These are phyloP conservation scores for Annulohypoxylon stygium DNA, from an alignment of 495 filamentous ascomycete species.

Conservation along the genomic window DNA sequence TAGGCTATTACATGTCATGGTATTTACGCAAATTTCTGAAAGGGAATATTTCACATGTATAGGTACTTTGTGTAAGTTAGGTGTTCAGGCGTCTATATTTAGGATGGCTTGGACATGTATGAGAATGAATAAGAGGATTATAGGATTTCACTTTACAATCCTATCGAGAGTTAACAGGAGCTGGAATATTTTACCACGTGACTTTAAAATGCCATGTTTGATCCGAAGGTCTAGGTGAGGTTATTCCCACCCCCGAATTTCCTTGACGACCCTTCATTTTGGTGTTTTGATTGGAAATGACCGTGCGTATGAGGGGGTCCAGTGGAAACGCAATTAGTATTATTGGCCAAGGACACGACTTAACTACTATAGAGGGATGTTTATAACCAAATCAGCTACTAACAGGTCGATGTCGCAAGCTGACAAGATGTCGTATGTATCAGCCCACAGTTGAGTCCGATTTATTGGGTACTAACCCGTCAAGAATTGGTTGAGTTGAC, in stretches of 20 bases:
- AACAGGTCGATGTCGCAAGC: background rate
- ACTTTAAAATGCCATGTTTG: background rate
- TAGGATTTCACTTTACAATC: too few relatives aligned
- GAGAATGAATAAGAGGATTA: background rate
- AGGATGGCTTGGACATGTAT: background rate
- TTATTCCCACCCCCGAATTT: background rate
- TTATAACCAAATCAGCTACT: background rate
- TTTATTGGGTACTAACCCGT: background rate
- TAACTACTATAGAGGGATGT: background rate
- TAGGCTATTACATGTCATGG: slow-evolving; percentile 5
- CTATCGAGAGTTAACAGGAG: background rate
- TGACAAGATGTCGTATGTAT: background rate
- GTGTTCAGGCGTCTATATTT: background rate
- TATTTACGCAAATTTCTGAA: background rate
- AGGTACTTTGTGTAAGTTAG: background rate
- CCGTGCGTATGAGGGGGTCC: background rate
- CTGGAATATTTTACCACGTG: background rate
- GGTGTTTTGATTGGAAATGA: background rate
- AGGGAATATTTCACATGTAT: background rate
- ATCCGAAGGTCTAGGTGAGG: background rate
- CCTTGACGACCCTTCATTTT: background rate
- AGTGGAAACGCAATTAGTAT: background rate
- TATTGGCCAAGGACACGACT: background rate
- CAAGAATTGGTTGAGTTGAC: background rate
- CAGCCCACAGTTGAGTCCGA: background rate